Percentiles rank a stretch among this genome's conserved stretches.
phyloP scores from a whole-genome alignment of 2,329 filamentous ascomycete species.

The Colletotrichum sublineola region DNA sequence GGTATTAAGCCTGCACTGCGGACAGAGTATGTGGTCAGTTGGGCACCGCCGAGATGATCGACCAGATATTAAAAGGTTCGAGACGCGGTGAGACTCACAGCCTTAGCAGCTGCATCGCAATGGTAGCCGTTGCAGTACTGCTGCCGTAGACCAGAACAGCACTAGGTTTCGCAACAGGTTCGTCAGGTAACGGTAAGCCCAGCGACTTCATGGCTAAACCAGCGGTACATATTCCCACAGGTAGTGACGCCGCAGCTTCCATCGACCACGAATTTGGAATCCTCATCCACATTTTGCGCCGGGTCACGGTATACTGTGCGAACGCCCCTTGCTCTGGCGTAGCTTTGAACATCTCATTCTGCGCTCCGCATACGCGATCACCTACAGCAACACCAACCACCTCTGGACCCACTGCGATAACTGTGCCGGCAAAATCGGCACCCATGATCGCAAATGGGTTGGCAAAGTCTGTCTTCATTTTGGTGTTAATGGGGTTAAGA shows the following conservation, averaged over 20 bases:
- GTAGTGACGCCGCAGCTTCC: constrained; percentile 4
- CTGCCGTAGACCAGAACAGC: constrained; percentile 30
- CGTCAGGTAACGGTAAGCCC: constrained; percentile 30
- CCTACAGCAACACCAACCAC: constrained; percentile 42
- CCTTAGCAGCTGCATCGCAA: constrained; percentile 45
- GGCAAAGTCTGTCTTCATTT: constrained; percentile 44
- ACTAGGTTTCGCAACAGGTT: constrained; percentile 30
- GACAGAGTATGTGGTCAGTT: not conserved
- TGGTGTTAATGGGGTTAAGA: constrained; percentile 49
- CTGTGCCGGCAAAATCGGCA: constrained; percentile 49
- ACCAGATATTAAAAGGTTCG: not conserved
- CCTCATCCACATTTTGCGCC: constrained; percentile 1
- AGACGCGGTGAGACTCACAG: constrained; percentile 43
- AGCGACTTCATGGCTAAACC: constrained; percentile 8
- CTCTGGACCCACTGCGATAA: constrained; percentile 40
- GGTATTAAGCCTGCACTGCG: constrained; percentile 52
- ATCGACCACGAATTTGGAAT: not conserved
- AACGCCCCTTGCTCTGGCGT: constrained; percentile 24
- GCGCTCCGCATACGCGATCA: constrained; percentile 48
- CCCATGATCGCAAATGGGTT: constrained; percentile 42
- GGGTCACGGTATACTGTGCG: constrained; percentile 13
- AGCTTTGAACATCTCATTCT: constrained; percentile 29
- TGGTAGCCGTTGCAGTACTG: constrained; percentile 18
- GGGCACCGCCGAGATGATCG: not conserved
- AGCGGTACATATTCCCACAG: constrained; percentile 18